Evolutionary conservation across 2,329 filamentous ascomycete species (phyloP).

Genomic region (Ophiocordyceps camponoti-floridani): DNA sequence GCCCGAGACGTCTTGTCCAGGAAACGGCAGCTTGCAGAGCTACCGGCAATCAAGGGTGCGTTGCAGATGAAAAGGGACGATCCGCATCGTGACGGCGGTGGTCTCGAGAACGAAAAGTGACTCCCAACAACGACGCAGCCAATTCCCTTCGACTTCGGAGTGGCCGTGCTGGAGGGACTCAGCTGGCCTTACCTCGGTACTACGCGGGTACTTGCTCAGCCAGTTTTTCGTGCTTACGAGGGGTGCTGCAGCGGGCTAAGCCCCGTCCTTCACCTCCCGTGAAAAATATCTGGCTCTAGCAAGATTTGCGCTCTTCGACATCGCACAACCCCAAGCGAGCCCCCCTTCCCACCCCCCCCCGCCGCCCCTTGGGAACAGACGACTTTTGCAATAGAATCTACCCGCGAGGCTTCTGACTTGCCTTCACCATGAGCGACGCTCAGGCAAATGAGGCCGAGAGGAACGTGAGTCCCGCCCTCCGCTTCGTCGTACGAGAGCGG

Average conservation of each 20-base stretch:
- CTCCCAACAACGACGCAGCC: too few relatives aligned
- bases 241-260: neutral
- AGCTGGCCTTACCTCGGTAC: neutral
- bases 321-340: neutral
- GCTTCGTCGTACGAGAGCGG: neutral
- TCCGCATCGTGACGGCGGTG: too few relatives aligned
- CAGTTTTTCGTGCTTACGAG: neutral
- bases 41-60: too few relatives aligned
- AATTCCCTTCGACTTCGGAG: too few relatives aligned
- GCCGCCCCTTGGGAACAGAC: constrained; percentile 1
- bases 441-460: constrained; percentile 92
- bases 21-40: neutral
- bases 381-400: constrained; percentile 4
- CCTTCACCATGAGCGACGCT: constrained; percentile 64
- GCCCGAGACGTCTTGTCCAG: neutral
- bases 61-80: too few relatives aligned
- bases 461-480: constrained; percentile 41
- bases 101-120: too few relatives aligned
- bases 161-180: neutral
- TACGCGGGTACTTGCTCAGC: neutral
- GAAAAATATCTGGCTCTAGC: neutral
- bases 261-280: neutral
- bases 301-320: neutral
- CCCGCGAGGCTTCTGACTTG: neutral
- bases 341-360: neutral